These are phyloP conservation scores for Albifimbria verrucaria DNA, from an alignment of 2,329 filamentous ascomycete genomes.

Conservation along the genomic window DNA sequence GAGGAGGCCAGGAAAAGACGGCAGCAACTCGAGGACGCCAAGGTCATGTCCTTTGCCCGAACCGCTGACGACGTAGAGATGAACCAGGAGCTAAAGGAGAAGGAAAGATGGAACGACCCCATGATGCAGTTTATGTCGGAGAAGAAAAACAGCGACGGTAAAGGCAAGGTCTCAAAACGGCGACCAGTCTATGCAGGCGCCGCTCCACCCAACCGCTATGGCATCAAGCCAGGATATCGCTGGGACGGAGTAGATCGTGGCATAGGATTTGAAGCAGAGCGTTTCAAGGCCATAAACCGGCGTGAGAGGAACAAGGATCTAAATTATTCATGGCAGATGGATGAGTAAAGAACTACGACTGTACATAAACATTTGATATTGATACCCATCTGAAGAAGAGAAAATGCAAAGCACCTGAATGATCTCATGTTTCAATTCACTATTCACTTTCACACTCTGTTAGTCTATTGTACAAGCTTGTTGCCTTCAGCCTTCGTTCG, in stretches of 20 bases:
- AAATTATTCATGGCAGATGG: slow-evolving; percentile 95
- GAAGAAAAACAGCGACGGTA: slow-evolving; percentile 30
- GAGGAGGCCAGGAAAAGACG: slow-evolving; percentile 61
- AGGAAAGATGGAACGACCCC: slow-evolving; percentile 88
- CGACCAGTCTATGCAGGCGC: slow-evolving; percentile 74
- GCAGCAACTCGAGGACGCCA: slow-evolving; percentile 74
- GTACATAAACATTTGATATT: background rate
- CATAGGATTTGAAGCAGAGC: slow-evolving; percentile 90
- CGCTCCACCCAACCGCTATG: slow-evolving; percentile 87
- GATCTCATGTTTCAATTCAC: too few relatives aligned
- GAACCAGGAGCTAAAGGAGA: slow-evolving; percentile 76
- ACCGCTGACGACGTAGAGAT: slow-evolving; percentile 80
- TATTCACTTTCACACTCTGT: too few relatives aligned
- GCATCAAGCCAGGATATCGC: slow-evolving; percentile 84
- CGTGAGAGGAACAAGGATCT: slow-evolving; percentile 73
- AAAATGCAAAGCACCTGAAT: background rate
- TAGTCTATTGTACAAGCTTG: too few relatives aligned
- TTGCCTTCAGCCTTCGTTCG: too few relatives aligned
- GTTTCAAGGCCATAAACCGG: slow-evolving; percentile 84
- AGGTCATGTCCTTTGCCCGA: slow-evolving; percentile 75
- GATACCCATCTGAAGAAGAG: slow-evolving; percentile 17
- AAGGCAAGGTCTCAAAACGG: slow-evolving; percentile 31
- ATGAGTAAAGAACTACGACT: slow-evolving; percentile 56
- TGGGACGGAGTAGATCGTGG: slow-evolving; percentile 97
- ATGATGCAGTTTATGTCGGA: slow-evolving; percentile 73